Percentiles rank a stretch among this genome's conserved stretches.
Evolutionary conservation across 805 yeast genomes (phyloP).

Genomic region (Yarrowia sp.): DNA sequence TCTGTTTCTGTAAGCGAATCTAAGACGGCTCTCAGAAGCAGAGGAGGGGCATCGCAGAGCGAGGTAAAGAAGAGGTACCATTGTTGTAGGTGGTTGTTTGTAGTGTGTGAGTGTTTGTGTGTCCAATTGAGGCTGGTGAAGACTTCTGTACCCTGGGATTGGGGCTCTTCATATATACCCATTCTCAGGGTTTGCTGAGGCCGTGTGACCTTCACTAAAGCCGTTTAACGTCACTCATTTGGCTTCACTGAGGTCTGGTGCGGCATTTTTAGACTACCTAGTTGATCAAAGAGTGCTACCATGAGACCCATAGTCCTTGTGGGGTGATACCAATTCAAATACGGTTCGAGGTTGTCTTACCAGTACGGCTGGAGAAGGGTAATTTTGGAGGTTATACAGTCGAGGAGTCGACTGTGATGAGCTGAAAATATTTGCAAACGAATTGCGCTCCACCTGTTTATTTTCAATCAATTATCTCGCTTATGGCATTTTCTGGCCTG

Average conservation of each 20-base stretch:
- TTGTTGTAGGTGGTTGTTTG: not conserved
- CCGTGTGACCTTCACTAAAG: conserved; percentile 28
- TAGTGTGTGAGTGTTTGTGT: conserved; percentile 2
- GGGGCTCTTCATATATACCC: conserved; percentile 1
- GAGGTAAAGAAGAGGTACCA: conserved; percentile 32
- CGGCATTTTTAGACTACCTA: conserved; percentile 17
- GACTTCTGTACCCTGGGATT: not conserved
- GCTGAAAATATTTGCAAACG: too few species aligned
- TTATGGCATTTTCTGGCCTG: not conserved
- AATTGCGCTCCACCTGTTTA: too few species aligned
- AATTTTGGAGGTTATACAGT: not conserved
- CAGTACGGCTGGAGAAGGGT: conserved; percentile 5
- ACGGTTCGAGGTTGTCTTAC: conserved; percentile 18
- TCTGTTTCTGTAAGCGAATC: conserved; percentile 31
- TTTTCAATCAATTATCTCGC: not conserved
- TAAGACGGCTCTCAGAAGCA: conserved; percentile 12
- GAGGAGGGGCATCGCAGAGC: conserved; percentile 21
- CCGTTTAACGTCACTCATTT: conserved; percentile 3
- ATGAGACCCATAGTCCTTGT: conserved; percentile 19
- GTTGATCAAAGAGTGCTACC: conserved; percentile 6
- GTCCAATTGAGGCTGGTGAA: not conserved
- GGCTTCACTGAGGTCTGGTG: conserved; percentile 16
- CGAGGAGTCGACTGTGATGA: too few species aligned
- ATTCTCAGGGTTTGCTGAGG: not conserved
- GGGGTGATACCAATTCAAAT: conserved; percentile 8